Conservation (phyloP, 1,284 basidiomycete genomes). For the Tylopilus sp. region DNA sequence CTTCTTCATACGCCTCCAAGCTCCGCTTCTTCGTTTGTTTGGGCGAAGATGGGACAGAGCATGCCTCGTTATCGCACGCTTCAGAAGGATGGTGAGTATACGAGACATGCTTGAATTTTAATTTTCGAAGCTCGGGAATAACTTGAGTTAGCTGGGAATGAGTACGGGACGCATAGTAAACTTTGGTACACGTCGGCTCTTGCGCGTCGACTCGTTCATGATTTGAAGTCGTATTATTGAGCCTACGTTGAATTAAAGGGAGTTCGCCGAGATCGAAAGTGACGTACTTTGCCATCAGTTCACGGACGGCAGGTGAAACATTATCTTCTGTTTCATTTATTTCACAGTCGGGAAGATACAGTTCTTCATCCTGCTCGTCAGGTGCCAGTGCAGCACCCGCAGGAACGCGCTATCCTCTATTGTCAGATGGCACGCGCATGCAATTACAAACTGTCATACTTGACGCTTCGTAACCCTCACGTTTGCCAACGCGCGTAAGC, state of each 20-base stretch:
- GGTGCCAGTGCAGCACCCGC: background rate
- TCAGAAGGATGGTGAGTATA: constrained; percentile 1
- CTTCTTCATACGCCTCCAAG: constrained; percentile 26
- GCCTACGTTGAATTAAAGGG: constrained; percentile 11
- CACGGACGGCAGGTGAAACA: constrained; percentile 74
- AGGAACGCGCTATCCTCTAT: constrained; percentile 22
- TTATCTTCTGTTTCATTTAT: constrained; percentile 46
- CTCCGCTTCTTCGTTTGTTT: constrained; percentile 21
- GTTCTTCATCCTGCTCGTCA: constrained; percentile 41
- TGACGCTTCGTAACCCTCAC: constrained; percentile 56
- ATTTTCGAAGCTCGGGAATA: constrained; percentile 77
- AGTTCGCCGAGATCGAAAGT: background rate
- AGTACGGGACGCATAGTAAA: constrained; percentile 92
- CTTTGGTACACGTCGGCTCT: constrained; percentile 68
- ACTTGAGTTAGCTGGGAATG: constrained; percentile 94
- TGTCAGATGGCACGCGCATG: constrained; percentile 11
- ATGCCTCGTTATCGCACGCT: constrained; percentile 11
- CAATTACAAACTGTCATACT: constrained; percentile 37
- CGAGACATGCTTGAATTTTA: constrained; percentile 41
- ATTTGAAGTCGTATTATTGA: constrained; percentile 9
- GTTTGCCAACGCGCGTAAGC: constrained; percentile 50
- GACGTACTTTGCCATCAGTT: constrained; percentile 73
- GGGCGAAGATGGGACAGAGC: background rate
- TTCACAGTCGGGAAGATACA: constrained; percentile 60
- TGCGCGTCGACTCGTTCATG: constrained; percentile 27